Evolutionary conservation across 345 rosid genomes (phyloP).

Genomic region (Eucalyptus regnans): DNA sequence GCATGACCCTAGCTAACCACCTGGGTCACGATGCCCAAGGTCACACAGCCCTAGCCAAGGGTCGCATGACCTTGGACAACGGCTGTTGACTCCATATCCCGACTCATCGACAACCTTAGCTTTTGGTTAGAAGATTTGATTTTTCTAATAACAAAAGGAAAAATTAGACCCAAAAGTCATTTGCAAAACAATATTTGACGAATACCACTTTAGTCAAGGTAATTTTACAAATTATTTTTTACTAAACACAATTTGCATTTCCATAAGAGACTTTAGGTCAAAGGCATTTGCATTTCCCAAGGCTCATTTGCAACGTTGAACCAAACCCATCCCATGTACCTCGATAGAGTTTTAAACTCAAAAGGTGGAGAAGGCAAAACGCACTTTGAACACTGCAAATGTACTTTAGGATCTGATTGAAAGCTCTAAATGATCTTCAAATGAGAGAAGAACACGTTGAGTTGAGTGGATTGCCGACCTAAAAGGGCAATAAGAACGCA

Average conservation of each 20-base stretch:
- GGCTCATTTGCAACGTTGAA: rapidly evolving
- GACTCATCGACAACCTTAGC: rapidly evolving
- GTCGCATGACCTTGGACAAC: rapidly evolving
- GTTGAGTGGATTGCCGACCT: background rate
- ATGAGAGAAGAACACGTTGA: background rate
- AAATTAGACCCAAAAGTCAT: no score
- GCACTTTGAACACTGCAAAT: background rate
- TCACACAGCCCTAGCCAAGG: rapidly evolving
- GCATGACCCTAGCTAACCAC: rapidly evolving
- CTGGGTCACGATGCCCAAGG: no score
- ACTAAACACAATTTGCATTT: no score
- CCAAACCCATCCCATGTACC: rapidly evolving
- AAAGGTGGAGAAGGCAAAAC: rapidly evolving
- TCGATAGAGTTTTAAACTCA: rapidly evolving
- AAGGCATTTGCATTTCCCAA: no score
- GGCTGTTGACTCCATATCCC: rapidly evolving
- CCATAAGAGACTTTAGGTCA: rapidly evolving
- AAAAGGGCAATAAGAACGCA: background rate
- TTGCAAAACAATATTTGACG: no score
- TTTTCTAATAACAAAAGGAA: no score
- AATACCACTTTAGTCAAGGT: no score
- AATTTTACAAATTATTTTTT: no score
- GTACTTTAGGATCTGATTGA: background rate
- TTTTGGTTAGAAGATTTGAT: no score
- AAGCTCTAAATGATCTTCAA: background rate